phyloP scores from a whole-genome alignment of 345 rosid genomes.

The Lepidium sativum region DNA sequence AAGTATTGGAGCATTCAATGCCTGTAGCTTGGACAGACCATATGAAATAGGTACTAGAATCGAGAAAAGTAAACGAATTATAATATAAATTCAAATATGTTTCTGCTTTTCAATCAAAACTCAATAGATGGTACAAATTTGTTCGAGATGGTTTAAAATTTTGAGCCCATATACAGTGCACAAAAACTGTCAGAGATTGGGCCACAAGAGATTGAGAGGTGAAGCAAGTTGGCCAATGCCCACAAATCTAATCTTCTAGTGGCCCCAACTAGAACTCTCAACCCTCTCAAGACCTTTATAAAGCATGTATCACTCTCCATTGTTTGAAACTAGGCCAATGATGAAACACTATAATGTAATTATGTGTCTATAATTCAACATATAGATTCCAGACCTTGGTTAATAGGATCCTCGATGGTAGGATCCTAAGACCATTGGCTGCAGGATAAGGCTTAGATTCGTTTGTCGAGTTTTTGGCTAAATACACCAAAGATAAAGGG shows the following conservation, averaged over 20 bases:
- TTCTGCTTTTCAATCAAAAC: not conserved
- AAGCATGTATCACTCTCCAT: conserved; percentile 2
- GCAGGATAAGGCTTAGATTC: too few species aligned
- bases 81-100: not conserved
- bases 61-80: not conserved
- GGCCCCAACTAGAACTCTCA: conserved; percentile 11
- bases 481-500: too few species aligned
- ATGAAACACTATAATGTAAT: not conserved
- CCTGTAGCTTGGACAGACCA: conserved; percentile 23
- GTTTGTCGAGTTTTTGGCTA: too few species aligned
- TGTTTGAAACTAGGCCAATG: not conserved
- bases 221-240: conserved; percentile 19
- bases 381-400: too few species aligned
- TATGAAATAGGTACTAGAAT: not conserved
- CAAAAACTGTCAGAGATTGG: conserved; percentile 11
- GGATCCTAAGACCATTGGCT: too few species aligned
- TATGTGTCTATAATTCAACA: too few species aligned
- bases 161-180: conserved; percentile 14
- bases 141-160: not conserved
- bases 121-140: not conserved
- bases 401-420: too few species aligned
- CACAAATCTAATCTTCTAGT: conserved; percentile 7
- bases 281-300: not conserved
- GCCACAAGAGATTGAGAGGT: conserved; percentile 19
- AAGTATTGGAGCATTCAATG: conserved; percentile 21